phyloP scores from a whole-genome alignment of 2,329 filamentous ascomycete genomes.

The Talaromyces pinophilus region DNA sequence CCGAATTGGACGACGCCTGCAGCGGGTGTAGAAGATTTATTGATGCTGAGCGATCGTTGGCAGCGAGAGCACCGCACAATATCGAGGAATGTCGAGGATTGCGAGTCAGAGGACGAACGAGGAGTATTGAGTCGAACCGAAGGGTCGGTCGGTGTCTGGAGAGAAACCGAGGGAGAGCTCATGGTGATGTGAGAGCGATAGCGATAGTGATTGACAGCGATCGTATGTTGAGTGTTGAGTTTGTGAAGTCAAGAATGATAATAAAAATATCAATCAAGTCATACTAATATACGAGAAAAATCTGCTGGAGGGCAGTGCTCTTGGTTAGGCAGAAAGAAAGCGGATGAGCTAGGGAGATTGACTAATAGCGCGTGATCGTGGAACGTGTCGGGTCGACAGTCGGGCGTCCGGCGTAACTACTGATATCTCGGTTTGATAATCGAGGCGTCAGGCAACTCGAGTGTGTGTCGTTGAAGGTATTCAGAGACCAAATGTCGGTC shows the following conservation, averaged over 20 bases:
- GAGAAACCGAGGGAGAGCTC: constrained; percentile 41
- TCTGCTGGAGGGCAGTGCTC: background rate
- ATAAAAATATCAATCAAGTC: background rate
- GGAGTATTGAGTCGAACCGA: constrained; percentile 29
- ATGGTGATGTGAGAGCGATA: constrained; percentile 28
- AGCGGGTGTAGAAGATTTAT: constrained; percentile 30
- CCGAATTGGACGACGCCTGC: constrained; percentile 48
- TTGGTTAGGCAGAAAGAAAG: constrained; percentile 2
- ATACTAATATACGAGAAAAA: background rate
- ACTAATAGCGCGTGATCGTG: constrained; percentile 6
- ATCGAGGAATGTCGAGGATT: constrained; percentile 32
- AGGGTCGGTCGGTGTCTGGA: constrained; percentile 34
- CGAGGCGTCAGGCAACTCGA: background rate
- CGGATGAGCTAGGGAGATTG: constrained; percentile 11
- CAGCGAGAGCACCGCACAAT: constrained; percentile 52
- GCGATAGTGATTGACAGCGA: background rate
- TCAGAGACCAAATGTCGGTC: background rate
- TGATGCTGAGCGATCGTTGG: constrained; percentile 49
- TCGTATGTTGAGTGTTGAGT: background rate
- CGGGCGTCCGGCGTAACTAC: background rate
- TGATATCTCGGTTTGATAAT: background rate
- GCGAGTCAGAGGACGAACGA: constrained; percentile 30
- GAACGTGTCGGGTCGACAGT: background rate
- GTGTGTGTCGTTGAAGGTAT: background rate
- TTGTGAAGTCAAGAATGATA: background rate